A percentile compares a stretch with the other conserved stretches of the same genome.
phyloP scores from a whole-genome alignment of 768 basidiomycete genomes.

The Kwoniella bestiolae region DNA sequence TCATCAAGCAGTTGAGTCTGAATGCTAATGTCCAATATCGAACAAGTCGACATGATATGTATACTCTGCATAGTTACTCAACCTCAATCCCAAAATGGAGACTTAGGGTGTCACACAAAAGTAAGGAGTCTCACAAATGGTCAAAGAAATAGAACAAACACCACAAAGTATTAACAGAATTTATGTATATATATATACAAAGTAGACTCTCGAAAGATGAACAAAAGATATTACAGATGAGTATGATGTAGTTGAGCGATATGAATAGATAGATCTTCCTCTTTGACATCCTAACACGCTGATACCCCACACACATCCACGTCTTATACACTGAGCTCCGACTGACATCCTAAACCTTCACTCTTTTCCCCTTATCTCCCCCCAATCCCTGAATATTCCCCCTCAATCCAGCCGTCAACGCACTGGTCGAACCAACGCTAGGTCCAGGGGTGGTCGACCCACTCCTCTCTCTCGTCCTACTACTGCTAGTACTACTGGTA shows the following conservation, averaged over 20 bases:
- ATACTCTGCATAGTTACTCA: no score
- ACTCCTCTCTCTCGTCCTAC: conserved; percentile 18
- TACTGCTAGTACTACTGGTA: no score
- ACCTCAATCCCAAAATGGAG: not conserved
- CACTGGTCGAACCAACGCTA: conserved; percentile 15
- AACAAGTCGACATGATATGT: no score
- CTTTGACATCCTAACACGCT: no score
- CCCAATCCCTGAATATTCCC: conserved; percentile 16
- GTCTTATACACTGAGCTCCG: no score
- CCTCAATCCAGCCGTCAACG: conserved; percentile 22
- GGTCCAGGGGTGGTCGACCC: conserved; percentile 23
- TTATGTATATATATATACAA: no score
- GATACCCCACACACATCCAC: not conserved
- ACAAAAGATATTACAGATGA: no score
- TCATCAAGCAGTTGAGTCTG: no score
- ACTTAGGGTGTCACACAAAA: not conserved
- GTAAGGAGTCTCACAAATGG: not conserved
- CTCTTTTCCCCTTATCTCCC: conserved; percentile 28
- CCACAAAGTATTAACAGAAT: not conserved
- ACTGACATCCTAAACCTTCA: conserved; percentile 34
- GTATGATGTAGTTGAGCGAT: no score
- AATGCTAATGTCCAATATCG: no score
- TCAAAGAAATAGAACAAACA: not conserved
- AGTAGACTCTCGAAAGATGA: no score
- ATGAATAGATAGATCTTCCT: no score